Evolutionary conservation across 2,329 filamentous ascomycete genomes (phyloP).

Genomic region (Sordariomycetes sp.): DNA sequence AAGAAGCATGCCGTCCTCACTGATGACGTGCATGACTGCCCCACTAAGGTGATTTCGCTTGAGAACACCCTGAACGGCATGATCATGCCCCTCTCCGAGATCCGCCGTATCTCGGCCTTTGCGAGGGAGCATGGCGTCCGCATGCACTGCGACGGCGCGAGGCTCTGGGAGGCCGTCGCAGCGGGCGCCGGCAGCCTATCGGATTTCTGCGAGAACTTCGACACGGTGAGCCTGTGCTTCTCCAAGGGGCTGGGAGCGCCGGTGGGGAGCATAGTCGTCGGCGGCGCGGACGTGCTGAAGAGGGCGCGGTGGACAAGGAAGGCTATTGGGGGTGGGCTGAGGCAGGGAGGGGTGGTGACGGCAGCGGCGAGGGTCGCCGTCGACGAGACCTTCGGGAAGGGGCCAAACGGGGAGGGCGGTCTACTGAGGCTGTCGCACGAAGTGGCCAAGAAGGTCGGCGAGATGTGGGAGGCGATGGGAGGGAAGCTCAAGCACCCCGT

Average conservation of each 20-base stretch:
- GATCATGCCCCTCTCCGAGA: slow-evolving; percentile 66
- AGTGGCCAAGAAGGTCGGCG: slow-evolving; percentile 53
- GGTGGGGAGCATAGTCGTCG: slow-evolving; percentile 65
- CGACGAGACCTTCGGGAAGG: slow-evolving; percentile 29
- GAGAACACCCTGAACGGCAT: slow-evolving; percentile 80
- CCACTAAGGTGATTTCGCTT: slow-evolving; percentile 69
- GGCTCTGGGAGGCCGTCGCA: slow-evolving; percentile 72
- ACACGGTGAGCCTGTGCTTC: slow-evolving; percentile 69
- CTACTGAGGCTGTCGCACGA: slow-evolving; percentile 49
- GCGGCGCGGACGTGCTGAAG: slow-evolving; percentile 22
- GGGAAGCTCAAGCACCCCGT: slow-evolving; percentile 59
- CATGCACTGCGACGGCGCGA: slow-evolving; percentile 69
- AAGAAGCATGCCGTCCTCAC: slow-evolving; percentile 51
- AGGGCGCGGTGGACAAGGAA: slow-evolving; percentile 45
- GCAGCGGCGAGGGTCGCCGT: slow-evolving; percentile 63
- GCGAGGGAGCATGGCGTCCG: slow-evolving; percentile 52
- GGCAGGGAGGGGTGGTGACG: slow-evolving; percentile 63
- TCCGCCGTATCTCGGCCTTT: slow-evolving; percentile 58
- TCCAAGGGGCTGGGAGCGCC: slow-evolving; percentile 76
- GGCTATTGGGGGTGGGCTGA: slow-evolving; percentile 60
- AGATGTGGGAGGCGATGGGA: slow-evolving; percentile 59
- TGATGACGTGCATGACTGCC: slow-evolving; percentile 67
- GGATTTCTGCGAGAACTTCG: slow-evolving; percentile 59
- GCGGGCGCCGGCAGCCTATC: slow-evolving; percentile 56
- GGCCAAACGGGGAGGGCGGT: slow-evolving; percentile 33